Evolutionary conservation across 176 grass and related monocot species (phyloP), one percentile per base, ranked within the genome.

Genomic region (Puccinellia tenuiflora): DNA sequence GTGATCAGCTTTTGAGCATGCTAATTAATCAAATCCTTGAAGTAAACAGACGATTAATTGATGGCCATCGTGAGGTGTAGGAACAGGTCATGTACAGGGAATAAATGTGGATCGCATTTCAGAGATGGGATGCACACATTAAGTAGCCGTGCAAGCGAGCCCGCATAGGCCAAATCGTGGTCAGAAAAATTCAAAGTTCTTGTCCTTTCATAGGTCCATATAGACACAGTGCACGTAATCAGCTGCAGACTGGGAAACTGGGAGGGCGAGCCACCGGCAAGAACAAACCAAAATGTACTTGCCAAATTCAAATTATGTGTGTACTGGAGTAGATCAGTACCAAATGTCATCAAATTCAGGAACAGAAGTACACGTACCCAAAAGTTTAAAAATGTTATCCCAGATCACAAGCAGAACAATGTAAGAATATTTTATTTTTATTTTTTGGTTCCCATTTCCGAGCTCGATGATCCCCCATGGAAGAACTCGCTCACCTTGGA

Each of bases 401-500:
- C 12, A 79, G 38, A n/a, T 30, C 8, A n/a, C 40, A 73, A 81
- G 75, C 16, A 25, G 22, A 42, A 57, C 45, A 80, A 12, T 20
- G 3, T 35, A 46, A 2, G 14, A 48, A 31, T 43, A n/a, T n/a
- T n/a, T n/a, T n/a, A n/a, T 13, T 31, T 20, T 75, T 17, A 26
- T 52, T 75, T 17, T 35, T 52, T 31, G 24, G 52, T 55, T 21
- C 64, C 59, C 46, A 35, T 20, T 17, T 78, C 51, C 10, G 8
- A 68, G 31, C 8, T 52, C 10, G 45, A 70, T 30, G 17, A 54
- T 54, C 24, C 4, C 2, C 22, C 3, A 61, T 7, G 16, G 15
- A 81, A 47, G 25, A n/a, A 51, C 61, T 50, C 30, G 29, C 46
- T 84, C 29, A 98, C 93, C 96, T 95, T 98, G 93, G 64, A 98